Percentiles rank a stretch among this genome's conserved stretches.
These are phyloP conservation scores for Russula dissimulans DNA, from an alignment of 768 basidiomycete genomes.

Conservation along the genomic window DNA sequence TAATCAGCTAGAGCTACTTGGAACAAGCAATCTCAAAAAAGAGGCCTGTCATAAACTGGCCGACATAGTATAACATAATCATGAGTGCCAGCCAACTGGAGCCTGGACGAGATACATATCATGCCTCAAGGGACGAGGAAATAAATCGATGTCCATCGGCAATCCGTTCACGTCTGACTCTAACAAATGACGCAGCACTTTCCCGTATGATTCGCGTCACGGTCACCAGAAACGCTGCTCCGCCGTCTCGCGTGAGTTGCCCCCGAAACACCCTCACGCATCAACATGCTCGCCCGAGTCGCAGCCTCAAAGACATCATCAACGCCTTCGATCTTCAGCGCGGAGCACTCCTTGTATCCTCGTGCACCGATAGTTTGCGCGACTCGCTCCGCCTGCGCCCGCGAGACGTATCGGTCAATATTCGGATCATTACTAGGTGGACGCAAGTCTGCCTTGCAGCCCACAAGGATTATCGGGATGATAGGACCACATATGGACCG, in stretches of 20 bases:
- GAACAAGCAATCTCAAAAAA: neutral
- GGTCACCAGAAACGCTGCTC: conserved; percentile 20
- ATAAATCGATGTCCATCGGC: conserved; percentile 2
- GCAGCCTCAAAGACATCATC: conserved; percentile 98
- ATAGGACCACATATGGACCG: conserved; percentile 88
- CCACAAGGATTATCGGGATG: conserved; percentile 92
- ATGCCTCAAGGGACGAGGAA: neutral
- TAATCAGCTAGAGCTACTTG: neutral
- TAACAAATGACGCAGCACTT: conserved; percentile 19
- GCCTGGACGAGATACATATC: conserved; percentile 4
- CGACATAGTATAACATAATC: neutral
- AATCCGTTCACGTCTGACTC: neutral
- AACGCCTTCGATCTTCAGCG: conserved; percentile 82
- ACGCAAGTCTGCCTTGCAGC: conserved; percentile 91
- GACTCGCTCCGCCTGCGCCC: conserved; percentile 71
- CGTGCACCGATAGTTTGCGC: conserved; percentile 82
- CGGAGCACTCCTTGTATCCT: conserved; percentile 91
- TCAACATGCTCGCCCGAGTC: conserved; percentile 92
- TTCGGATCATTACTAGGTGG: conserved; percentile 43
- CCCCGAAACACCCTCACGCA: conserved; percentile 71
- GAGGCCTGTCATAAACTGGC: neutral
- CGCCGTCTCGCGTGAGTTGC: conserved; percentile 31
- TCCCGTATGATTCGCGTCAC: conserved; percentile 3
- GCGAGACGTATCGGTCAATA: conserved; percentile 54
- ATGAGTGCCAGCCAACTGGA: neutral